Evolutionary conservation across 176 grass and related monocot genomes (phyloP), one percentile per base, ranked within the genome.

Genomic region (Triticum timopheevii): DNA sequence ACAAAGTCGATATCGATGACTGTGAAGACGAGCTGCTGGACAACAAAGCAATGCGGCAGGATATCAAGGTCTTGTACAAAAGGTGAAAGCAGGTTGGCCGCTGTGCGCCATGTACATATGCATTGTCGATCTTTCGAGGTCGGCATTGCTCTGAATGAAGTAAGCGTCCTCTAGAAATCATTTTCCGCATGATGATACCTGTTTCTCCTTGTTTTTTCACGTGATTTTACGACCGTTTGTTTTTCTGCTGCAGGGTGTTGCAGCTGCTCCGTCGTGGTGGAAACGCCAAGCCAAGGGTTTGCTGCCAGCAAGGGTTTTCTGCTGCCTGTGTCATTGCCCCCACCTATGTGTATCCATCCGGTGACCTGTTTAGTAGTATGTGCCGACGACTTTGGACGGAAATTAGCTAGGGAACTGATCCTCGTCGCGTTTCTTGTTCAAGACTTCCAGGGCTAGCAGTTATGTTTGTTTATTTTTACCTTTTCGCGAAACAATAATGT

Each of bases 41-140:
- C 52, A 89, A 76, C 52, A 88, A 83, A 16, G 69, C 78, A 20
- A 54, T 96, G 65, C 62, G 80, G 1, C 92, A 94, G 87, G 97
- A 99, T 84, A 88, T 96, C 30, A 93, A 94, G 73, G 84, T 85
- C 39, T 31, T 99, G 87, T 96, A 92, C 71, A 96, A 47, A 94
- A 96, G 97, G 94, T 99, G 50, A 87, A 64, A 78, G 61, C 17
- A 81, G 66, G 34, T 19, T 35, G 78, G 50, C 71, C 39, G 19
- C 31, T 82, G 23, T 67, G n/a, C 77, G 25, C 49, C 62, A 70
- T 88, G 77, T 91, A 77, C 25, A 88, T 90, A 86, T 54, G 79
- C 73, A 63, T 64, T 34, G 78, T 30, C 64, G 63, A 71, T 77
- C 50, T 30, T 35, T 64, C 13, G 15, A 62, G 64, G 34, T 7